Conservation (phyloP, 768 basidiomycete genomes). For the Suillus subalutaceus region DNA sequence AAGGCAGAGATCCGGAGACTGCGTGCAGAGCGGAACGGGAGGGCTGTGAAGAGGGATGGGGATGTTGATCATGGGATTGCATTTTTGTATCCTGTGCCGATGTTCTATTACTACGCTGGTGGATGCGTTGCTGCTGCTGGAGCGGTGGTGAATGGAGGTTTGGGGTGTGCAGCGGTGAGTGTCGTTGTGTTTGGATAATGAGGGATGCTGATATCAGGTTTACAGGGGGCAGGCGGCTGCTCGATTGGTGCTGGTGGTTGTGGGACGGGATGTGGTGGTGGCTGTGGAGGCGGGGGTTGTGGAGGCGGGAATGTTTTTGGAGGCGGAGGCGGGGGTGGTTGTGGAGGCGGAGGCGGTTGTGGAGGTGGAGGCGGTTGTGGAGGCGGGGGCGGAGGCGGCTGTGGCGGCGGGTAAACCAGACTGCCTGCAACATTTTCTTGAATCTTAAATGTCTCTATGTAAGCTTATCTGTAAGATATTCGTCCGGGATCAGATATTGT, state of each 20-base stretch:
- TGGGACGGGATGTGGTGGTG: slow-evolving; percentile 8
- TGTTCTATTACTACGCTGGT: slow-evolving; percentile 29
- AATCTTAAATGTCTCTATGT: neutral
- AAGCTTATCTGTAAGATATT: neutral
- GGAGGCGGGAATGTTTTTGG: slow-evolving; percentile 25
- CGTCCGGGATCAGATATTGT: neutral
- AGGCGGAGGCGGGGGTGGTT: neutral
- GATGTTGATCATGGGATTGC: slow-evolving; percentile 30
- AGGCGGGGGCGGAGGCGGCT: neutral
- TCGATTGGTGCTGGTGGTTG: slow-evolving; percentile 9
- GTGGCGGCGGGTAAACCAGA: neutral
- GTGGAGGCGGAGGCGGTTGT: neutral
- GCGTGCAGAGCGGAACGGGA: slow-evolving; percentile 30
- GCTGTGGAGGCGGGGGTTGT: slow-evolving; percentile 17
- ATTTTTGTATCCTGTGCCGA: slow-evolving; percentile 44
- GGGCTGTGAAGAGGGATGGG: slow-evolving; percentile 11
- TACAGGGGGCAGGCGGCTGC: slow-evolving; percentile 5
- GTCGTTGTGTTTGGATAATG: neutral
- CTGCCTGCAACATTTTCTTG: neutral
- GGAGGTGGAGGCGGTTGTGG: neutral
- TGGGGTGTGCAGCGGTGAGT: slow-evolving; percentile 12
- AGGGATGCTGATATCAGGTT: neutral
- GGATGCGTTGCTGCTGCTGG: slow-evolving; percentile 20
- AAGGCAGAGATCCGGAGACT: slow-evolving; percentile 30
- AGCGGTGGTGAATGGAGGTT: slow-evolving; percentile 7